Conservation (phyloP, 805 yeast species). For the Zygosaccharomyces gambellarensis region DNA sequence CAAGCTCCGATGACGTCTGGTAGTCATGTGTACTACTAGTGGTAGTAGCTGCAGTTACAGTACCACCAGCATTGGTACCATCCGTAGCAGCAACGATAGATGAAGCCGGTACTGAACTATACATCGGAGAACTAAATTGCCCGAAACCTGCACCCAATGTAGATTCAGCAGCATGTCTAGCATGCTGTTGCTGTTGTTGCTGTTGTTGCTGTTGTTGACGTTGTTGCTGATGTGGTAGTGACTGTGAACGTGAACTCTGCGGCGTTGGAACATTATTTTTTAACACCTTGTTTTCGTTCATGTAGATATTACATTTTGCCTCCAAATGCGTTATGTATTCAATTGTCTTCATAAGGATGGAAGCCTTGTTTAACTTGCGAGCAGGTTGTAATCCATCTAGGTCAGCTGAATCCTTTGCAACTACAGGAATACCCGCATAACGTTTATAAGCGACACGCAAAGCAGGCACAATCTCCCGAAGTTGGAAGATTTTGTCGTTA, state of each 20-base stretch:
- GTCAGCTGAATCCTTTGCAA: conserved; percentile 54
- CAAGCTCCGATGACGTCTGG: conserved; percentile 2
- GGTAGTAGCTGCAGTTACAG: conserved; percentile 10
- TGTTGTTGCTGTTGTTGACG: background rate
- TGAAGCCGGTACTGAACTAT: background rate
- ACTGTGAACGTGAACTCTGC: conserved; percentile 11
- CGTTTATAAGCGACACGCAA: conserved; percentile 46
- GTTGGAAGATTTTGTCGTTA: conserved; percentile 58
- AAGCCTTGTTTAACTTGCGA: conserved; percentile 69
- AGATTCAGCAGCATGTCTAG: background rate
- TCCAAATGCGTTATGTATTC: conserved; percentile 76
- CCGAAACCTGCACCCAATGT: conserved; percentile 4
- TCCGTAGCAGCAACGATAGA: conserved; percentile 4
- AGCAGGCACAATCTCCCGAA: conserved; percentile 65
- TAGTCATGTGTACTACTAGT: background rate
- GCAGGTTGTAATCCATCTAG: conserved; percentile 77
- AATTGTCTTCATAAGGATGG: conserved; percentile 67
- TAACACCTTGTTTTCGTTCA: conserved; percentile 43
- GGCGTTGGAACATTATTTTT: conserved; percentile 21
- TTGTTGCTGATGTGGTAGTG: conserved; percentile 8
- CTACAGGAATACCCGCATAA: conserved; percentile 43
- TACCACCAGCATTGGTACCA: background rate
- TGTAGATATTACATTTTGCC: conserved; percentile 48
- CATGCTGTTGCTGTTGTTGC: background rate
- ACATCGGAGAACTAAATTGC: conserved; percentile 3